Percentiles rank a stretch among this genome's conserved stretches.
Conservation (phyloP, 495 filamentous ascomycete genomes). For the Penicillium antarcticum region DNA sequence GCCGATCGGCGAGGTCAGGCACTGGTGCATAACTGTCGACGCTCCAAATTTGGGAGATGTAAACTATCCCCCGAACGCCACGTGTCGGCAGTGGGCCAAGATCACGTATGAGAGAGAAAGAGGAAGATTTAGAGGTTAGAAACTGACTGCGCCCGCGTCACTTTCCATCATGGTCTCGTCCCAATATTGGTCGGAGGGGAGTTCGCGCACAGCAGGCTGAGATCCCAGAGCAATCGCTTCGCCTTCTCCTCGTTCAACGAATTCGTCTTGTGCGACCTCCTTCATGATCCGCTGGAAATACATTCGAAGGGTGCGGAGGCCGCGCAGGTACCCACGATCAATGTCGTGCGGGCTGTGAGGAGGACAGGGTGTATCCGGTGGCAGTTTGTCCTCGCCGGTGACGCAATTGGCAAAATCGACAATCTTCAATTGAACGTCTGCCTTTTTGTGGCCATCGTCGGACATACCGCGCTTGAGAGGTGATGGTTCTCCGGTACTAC, state of each 20-base stretch:
- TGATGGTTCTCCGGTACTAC: conserved; percentile 9
- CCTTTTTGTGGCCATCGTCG: conserved; percentile 46
- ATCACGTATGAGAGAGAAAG: conserved; percentile 6
- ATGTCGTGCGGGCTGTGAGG: conserved; percentile 76
- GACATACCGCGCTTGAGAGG: conserved; percentile 26
- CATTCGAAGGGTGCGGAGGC: conserved; percentile 70
- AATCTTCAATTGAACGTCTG: conserved; percentile 80
- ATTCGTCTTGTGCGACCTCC: conserved; percentile 63
- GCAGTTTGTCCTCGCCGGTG: conserved; percentile 71
- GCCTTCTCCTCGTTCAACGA: conserved; percentile 46
- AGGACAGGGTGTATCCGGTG: conserved; percentile 68
- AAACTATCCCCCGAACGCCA: conserved; percentile 18
- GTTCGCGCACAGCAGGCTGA: conserved; percentile 26
- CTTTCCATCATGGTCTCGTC: conserved; percentile 43
- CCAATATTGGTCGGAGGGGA: conserved; percentile 35
- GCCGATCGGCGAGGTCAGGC: conserved; percentile 4
- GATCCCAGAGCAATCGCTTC: conserved; percentile 38
- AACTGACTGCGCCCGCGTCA: conserved; percentile 46
- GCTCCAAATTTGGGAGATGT: conserved; percentile 1
- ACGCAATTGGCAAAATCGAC: conserved; percentile 98
- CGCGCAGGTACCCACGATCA: conserved; percentile 86
- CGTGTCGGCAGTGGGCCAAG: conserved; percentile 2
- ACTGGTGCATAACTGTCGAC: conserved; percentile 8
- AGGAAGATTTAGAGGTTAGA: conserved; percentile 18
- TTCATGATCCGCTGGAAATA: conserved; percentile 88